Evolutionary conservation across 1,139 yeast species (phyloP), one percentile per base, ranked within the genome.

Genomic region (Barnettozyma hawaiiensis): DNA sequence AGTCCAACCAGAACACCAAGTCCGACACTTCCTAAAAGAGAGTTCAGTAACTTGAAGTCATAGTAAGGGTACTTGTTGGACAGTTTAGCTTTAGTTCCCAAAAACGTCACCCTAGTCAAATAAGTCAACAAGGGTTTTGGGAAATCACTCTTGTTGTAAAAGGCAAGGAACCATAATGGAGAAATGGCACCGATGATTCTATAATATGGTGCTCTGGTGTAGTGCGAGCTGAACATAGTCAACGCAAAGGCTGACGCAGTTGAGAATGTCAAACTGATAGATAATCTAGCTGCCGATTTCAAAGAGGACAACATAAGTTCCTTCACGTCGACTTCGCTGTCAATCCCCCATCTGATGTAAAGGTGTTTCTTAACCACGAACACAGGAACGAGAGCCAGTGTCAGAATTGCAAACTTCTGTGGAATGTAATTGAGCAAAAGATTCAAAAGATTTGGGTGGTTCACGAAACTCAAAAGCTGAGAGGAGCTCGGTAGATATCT

Each of bases 391-490:
- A 45, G 23, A 35, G 43, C 15, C 35, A 32, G 14, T 21, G 47
- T 27, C 8, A 45, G 4, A 3, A 22, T 15, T 6, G 40, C 9
- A 2, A 41, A 34, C 41, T 51, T 53, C 21, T 26, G 38, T 24
- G 54, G 51, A 4, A 47, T 19, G 7, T 35, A 39, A 1, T 11
- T 34, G 11, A 36, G 20, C 11, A 53, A 16, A 3, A 47, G 23
- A 2, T 27, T 42, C 9, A 33, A 1, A 3, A 47, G 7, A 24
- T 37, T 39, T 27, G 54, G 35, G 8, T 45, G 55, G 32, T 39
- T 45, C 33, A 48, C 29, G 3, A 50, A 7, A 2, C 50, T 38
- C 14, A 53, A 12, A 5, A 40, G 32, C 12, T 47, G 57, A 26
- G 28, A 32, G 16, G 39, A 44, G 24, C 37, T 35, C 7, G 41